phyloP scores from a whole-genome alignment of 2,329 filamentous ascomycete genomes.

The Ophiostoma australiae region DNA sequence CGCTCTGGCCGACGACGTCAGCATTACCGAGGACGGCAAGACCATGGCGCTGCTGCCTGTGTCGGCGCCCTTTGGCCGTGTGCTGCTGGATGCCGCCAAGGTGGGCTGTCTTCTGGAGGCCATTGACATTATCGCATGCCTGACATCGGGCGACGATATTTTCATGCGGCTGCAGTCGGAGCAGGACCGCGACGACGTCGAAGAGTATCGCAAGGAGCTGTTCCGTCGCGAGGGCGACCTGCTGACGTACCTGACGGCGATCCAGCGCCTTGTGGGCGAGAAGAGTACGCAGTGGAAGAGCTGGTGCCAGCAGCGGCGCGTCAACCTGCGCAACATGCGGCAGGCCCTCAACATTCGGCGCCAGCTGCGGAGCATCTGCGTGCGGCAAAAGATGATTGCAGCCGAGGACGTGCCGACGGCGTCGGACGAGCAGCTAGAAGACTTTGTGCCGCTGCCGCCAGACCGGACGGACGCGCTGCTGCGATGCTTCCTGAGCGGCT shows the following conservation, averaged over 20 bases:
- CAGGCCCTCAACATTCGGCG: conserved; percentile 58
- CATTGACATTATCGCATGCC: conserved; percentile 73
- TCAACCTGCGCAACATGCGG: conserved; percentile 58
- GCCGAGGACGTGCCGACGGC: conserved; percentile 32
- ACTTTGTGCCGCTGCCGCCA: conserved; percentile 51
- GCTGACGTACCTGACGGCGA: conserved; percentile 59
- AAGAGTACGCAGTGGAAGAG: conserved; percentile 46
- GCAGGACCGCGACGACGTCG: conserved; percentile 51
- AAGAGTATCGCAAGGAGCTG: conserved; percentile 52
- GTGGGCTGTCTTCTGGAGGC: conserved; percentile 72
- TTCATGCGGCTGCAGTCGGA: conserved; percentile 57
- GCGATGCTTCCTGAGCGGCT: conserved; percentile 59
- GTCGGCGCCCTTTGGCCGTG: conserved; percentile 72
- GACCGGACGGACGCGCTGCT: conserved; percentile 52
- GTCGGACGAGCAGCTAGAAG: conserved; percentile 41
- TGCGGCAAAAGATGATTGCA: conserved; percentile 47
- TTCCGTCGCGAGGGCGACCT: conserved; percentile 59
- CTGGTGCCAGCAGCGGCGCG: conserved; percentile 55
- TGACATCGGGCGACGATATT: conserved; percentile 59
- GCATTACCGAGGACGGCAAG: conserved; percentile 67
- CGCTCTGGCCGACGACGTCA: conserved; percentile 65
- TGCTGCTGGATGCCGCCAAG: conserved; percentile 72
- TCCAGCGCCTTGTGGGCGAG: conserved; percentile 57
- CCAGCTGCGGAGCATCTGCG: conserved; percentile 55
- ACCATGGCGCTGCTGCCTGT: conserved; percentile 81